These are phyloP conservation scores for Solanum chilense DNA, from an alignment of 257 asterid genomes.

Conservation along the genomic window DNA sequence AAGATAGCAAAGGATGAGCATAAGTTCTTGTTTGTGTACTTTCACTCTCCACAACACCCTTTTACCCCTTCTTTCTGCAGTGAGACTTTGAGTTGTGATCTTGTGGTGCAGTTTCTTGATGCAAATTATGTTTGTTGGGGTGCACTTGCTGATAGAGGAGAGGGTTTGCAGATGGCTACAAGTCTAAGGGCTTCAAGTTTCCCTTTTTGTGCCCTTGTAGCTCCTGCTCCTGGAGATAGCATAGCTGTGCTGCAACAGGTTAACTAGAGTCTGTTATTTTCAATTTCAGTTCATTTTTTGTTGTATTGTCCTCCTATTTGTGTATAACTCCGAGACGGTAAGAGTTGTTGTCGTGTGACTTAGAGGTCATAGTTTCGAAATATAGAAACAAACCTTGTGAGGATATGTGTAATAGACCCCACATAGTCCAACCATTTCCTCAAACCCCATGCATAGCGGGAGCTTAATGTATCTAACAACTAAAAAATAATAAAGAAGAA, in stretches of 20 bases:
- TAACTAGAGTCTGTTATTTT: not conserved
- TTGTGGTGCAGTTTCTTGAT: conserved; percentile 76
- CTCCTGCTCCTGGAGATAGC: conserved; percentile 56
- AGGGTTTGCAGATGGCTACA: conserved; percentile 49
- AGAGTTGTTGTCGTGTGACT: not conserved
- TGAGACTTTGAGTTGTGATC: conserved; percentile 59
- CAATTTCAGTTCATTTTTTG: not conserved
- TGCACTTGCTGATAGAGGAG: conserved; percentile 47
- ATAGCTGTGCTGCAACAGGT: conserved; percentile 74
- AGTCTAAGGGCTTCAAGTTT: conserved; percentile 34
- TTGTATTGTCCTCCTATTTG: not conserved
- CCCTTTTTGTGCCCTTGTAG: conserved; percentile 76
- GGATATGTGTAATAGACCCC: not conserved
- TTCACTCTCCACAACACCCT: conserved; percentile 69
- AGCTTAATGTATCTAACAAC: not conserved
- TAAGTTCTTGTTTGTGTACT: conserved; percentile 61
- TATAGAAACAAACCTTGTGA: not conserved
- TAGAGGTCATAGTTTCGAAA: too few relatives aligned
- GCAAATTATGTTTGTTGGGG: conserved; percentile 82
- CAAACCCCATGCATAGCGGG: not conserved
- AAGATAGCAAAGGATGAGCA: conserved; percentile 54
- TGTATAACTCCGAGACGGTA: not conserved
- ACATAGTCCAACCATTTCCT: not conserved
- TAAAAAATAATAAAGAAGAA: not conserved
- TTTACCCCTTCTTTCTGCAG: conserved; percentile 58